phyloP scores from a whole-genome alignment of 495 filamentous ascomycete species.

The Podospora appendiculata region DNA sequence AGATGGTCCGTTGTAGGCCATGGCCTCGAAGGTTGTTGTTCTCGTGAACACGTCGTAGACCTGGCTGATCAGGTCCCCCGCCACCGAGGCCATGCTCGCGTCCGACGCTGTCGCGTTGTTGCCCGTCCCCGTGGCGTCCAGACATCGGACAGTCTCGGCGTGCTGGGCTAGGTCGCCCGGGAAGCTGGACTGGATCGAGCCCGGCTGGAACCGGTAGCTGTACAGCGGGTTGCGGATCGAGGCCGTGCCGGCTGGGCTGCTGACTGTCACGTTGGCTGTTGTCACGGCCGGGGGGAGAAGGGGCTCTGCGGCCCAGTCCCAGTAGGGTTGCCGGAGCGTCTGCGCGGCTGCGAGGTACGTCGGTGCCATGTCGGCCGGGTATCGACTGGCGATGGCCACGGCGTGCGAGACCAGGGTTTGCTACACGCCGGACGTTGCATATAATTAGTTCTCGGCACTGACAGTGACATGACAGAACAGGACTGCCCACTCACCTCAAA shows the following conservation, averaged over 20 bases:
- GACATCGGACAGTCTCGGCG: constrained; percentile 20
- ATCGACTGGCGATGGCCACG: constrained; percentile 23
- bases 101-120: constrained; percentile 21
- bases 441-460: too few species aligned
- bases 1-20: constrained; percentile 20
- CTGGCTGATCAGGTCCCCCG: constrained; percentile 14
- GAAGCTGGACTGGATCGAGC: constrained; percentile 17
- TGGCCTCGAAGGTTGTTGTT: constrained; percentile 20
- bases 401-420: constrained; percentile 31
- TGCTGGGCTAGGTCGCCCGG: constrained; percentile 9
- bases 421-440: too few species aligned
- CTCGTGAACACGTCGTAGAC: constrained; percentile 32
- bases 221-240: constrained; percentile 29
- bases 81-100: constrained; percentile 4
- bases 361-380: constrained; percentile 13
- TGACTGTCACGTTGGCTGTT: constrained; percentile 23
- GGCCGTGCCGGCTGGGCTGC: constrained; percentile 16
- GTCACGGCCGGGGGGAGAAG: constrained; percentile 21
- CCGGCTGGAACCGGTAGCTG: constrained; percentile 27
- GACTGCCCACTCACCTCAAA: constrained; percentile 37
- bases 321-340: constrained; percentile 31
- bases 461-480: too few species aligned
- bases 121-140: neutral
- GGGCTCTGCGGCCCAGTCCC: constrained; percentile 32
- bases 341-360: constrained; percentile 26